Percentiles rank a stretch among this genome's conserved stretches.
phyloP scores from a whole-genome alignment of 73 alveolate species.

The Paramecium octaurelia region DNA sequence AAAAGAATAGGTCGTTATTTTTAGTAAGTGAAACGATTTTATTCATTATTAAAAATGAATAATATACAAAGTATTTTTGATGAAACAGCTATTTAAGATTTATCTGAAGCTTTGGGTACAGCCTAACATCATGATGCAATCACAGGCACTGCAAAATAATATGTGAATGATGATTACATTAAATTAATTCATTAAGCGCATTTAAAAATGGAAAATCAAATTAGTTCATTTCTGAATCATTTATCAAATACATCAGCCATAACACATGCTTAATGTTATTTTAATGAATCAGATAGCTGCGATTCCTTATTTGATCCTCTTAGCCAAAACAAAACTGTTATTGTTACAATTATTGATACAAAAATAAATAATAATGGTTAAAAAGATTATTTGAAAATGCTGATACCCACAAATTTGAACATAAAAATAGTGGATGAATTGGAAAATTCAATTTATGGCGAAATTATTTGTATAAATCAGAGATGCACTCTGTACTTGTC shows the following conservation, averaged over 20 bases:
- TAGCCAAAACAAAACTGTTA: not conserved
- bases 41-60: not conserved
- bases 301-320: not conserved
- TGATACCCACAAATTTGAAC: not conserved
- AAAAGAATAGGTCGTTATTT: slow-evolving; percentile 46
- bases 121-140: slow-evolving; percentile 88
- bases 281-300: not conserved
- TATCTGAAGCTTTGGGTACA: slow-evolving; percentile 59
- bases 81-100: not conserved
- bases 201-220: not conserved
- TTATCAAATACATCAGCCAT: not conserved
- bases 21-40: slow-evolving; percentile 1
- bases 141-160: slow-evolving; percentile 90
- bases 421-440: not conserved
- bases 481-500: not conserved
- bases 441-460: not conserved
- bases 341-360: not conserved
- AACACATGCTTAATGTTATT: not conserved
- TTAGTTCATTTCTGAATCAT: not conserved
- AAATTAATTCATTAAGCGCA: not conserved
- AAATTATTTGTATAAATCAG: not conserved
- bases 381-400: not conserved
- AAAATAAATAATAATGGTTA: not conserved
- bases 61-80: no score
- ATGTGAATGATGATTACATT: slow-evolving; percentile 78